phyloP scores from a whole-genome alignment of 441 rosid genomes.

The Gossypium davidsonii region DNA sequence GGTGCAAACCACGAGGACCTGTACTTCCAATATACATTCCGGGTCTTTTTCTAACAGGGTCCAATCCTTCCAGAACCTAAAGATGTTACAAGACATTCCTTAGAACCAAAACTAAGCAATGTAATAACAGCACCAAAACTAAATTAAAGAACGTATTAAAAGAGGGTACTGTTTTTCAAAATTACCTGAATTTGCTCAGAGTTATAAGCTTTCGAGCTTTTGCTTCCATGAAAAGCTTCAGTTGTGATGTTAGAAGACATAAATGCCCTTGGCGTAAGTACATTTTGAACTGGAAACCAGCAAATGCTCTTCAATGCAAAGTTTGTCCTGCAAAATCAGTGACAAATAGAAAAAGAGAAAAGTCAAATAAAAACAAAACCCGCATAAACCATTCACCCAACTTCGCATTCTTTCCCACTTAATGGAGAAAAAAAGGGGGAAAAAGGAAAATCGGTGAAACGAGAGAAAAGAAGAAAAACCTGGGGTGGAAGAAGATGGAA shows the following conservation, averaged over 20 bases:
- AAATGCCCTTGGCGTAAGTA: conserved; percentile 51
- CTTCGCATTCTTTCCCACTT: not conserved
- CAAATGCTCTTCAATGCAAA: conserved; percentile 33
- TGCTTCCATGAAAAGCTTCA: conserved; percentile 48
- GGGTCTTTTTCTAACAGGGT: conserved; percentile 96
- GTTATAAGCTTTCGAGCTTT: conserved; percentile 58
- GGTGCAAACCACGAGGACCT: conserved; percentile 96
- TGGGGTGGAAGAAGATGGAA: not conserved
- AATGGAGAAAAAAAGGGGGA: not conserved
- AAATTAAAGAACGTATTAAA: not conserved
- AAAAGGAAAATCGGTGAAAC: not conserved
- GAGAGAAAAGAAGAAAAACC: not conserved
- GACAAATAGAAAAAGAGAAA: not conserved
- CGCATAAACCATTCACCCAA: not conserved
- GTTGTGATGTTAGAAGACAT: conserved; percentile 60
- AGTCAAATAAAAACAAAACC: not conserved
- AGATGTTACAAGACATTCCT: conserved; percentile 11
- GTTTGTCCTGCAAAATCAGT: conserved; percentile 36
- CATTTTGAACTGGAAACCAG: conserved; percentile 34
- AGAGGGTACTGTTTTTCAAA: not conserved
- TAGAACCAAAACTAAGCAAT: not conserved
- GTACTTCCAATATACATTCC: conserved; percentile 99
- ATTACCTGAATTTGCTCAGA: conserved; percentile 92
- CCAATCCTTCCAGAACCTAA: conserved; percentile 93
- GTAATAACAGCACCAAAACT: not conserved